Evolutionary conservation across 2,329 filamentous ascomycete genomes (phyloP), one percentile per base, ranked within the genome.

Genomic region (Corynespora cassiicola): DNA sequence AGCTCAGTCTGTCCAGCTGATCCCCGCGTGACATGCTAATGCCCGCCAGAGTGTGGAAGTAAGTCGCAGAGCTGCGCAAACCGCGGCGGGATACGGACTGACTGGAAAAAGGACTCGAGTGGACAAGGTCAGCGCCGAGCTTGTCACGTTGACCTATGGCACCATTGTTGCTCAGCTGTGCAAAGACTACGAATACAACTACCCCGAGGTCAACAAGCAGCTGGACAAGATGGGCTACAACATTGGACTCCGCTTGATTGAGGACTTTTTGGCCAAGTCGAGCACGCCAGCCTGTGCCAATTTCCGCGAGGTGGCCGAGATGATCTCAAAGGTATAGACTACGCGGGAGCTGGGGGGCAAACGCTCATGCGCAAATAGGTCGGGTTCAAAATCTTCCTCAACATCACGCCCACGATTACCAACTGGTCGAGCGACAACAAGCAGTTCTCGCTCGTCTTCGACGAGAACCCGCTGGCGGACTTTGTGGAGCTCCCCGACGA

Each of bases 151-250:
- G 60, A 99, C 94, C 20, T 99, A 99, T 70, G 94, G 94, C 63
- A 97, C 94, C 16, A 95, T 99, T 49, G 94, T 99, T 40, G 88
- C 90, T 40, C 92, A 97, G 69, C 78, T 99, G 52, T 97, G 92
- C 76, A 92, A 92, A 70, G 94, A 99, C 75, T 96, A 92, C 67
- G 90, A 96, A 58, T 85, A 83, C 59, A 90, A 97, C 73, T 99
- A 99, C 66, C 77, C 82, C 34, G 90, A 97, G 68, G 92, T 99
- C 66, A 99, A 99, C 75, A 90, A 92, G 69, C 94, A 99, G 69
- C 80, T 99, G 28, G 94, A 99, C 66, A 95, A 92, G 74, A 99
- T 99, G 94, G 94, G 94, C 38, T 96, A 97, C 75, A 97, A 97
- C 63, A 99, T 99, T 51, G 94, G 94, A 18, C 78, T 97, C 63